These are phyloP conservation scores for Paraphoma chrysanthemicola DNA, from an alignment of 2,329 filamentous ascomycete species.

Conservation along the genomic window DNA sequence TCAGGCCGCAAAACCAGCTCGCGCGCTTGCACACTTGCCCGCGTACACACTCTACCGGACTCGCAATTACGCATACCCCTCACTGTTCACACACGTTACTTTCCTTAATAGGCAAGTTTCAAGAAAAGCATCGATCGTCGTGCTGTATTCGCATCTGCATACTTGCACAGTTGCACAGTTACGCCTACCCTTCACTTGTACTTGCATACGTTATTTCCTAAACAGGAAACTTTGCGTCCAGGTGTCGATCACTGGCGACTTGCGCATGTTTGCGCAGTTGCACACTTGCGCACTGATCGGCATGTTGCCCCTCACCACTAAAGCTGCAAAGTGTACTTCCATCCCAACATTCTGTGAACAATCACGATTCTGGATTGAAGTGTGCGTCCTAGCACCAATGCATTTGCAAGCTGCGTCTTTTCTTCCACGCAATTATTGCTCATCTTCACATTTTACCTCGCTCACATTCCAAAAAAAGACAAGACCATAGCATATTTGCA, in stretches of 20 bases:
- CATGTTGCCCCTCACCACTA: too few relatives aligned
- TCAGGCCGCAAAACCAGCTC: background rate
- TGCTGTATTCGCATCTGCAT: too few relatives aligned
- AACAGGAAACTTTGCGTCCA: background rate
- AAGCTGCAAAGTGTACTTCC: too few relatives aligned
- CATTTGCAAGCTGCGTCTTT: too few relatives aligned
- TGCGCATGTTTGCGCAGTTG: background rate
- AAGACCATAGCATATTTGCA: background rate
- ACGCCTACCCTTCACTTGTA: background rate
- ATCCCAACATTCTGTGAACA: too few relatives aligned
- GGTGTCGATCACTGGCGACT: background rate
- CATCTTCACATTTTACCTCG: background rate
- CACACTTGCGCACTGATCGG: background rate
- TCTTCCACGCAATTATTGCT: too few relatives aligned
- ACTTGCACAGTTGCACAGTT: background rate
- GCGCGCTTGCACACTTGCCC: background rate
- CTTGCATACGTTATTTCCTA: background rate
- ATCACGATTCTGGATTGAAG: too few relatives aligned
- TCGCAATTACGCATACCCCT: too few relatives aligned
- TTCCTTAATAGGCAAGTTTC: too few relatives aligned
- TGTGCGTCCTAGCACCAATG: too few relatives aligned
- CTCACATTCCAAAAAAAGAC: background rate
- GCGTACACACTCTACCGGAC: background rate
- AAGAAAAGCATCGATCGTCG: too few relatives aligned
- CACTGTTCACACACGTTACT: too few relatives aligned